Conservation (phyloP, 176 grass and related monocot species). For the sorghum (Sorghum bicolor) region Sorghum_bicolor_NCBIv3 NC_012873.2:67410501-67411000, state of each 20-base stretch:
- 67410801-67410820: conserved; percentile 35
- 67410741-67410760: background rate
- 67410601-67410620: background rate
- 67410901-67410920: conserved; percentile 50
- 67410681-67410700: conserved; percentile 10
- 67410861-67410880: conserved; percentile 83
- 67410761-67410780: background rate
- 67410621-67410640: background rate
- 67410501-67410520: background rate
- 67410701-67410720: background rate
- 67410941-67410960: conserved; percentile 82
- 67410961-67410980: conserved; percentile 81
- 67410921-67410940: conserved; percentile 85
- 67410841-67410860: conserved; percentile 52
- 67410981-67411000: background rate
- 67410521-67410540: background rate
- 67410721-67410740: conserved; percentile 28
- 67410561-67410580: background rate
- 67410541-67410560: background rate
- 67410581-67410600: background rate
- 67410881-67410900: conserved; percentile 52
- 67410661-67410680: background rate
- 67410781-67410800: conserved; percentile 34
- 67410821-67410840: conserved; percentile 68
- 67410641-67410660: background rate